Evolutionary conservation across 2,329 filamentous ascomycete species (phyloP).

Genomic region (Ophiostoma sp.): DNA sequence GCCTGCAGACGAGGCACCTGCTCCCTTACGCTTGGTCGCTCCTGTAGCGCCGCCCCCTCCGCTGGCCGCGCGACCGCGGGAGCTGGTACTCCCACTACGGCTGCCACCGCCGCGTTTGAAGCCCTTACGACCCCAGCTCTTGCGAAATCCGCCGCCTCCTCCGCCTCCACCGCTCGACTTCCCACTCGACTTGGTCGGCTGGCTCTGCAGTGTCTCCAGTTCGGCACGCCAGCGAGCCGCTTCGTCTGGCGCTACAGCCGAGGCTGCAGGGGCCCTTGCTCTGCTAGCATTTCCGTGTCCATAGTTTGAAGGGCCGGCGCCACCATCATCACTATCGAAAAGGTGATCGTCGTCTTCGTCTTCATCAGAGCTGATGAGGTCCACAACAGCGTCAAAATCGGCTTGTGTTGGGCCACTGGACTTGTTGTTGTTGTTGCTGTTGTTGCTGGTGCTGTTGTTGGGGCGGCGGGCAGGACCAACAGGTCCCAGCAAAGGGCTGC

Average conservation of each 20-base stretch:
- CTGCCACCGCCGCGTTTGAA: conserved; percentile 21
- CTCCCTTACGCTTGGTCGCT: conserved; percentile 18
- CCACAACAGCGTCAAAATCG: conserved; percentile 43
- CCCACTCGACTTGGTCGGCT: conserved; percentile 13
- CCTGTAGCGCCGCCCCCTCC: conserved; percentile 26
- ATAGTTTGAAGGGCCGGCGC: not conserved
- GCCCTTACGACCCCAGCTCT: conserved; percentile 17
- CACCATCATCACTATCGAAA: not conserved
- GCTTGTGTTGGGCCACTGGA: conserved; percentile 14
- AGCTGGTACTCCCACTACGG: conserved; percentile 22
- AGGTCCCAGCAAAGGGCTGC: conserved; percentile 15
- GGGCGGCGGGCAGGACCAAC: conserved; percentile 12
- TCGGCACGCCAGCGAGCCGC: conserved; percentile 31
- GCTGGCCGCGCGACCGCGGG: conserved; percentile 19
- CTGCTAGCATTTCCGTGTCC: not conserved
- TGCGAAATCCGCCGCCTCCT: conserved; percentile 16
- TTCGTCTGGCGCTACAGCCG: conserved; percentile 12
- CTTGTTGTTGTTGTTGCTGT: not conserved
- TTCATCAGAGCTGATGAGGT: conserved; percentile 43
- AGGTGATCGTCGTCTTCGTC: conserved; percentile 6
- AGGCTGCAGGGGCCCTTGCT: not conserved
- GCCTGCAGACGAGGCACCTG: not conserved
- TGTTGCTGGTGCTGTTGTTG: not conserved
- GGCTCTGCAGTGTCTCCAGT: conserved; percentile 30
- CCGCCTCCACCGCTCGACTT: conserved; percentile 25